Evolutionary conservation across 2,329 filamentous ascomycete species (phyloP).

Genomic region (Colletotrichum tamarilloi): DNA sequence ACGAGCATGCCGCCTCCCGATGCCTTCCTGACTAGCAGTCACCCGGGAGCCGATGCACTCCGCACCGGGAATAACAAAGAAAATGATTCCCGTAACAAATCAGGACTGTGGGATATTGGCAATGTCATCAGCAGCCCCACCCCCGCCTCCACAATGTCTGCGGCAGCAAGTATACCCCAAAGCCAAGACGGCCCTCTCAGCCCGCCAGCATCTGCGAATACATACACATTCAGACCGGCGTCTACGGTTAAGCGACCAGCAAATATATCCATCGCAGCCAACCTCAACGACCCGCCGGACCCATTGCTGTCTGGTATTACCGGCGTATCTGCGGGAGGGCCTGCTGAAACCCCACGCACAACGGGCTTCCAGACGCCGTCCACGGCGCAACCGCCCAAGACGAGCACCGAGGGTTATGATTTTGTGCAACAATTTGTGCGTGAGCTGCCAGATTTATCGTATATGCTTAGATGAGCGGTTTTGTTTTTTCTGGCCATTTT

Average conservation of each 20-base stretch:
- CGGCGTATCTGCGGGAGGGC: slow-evolving; percentile 11
- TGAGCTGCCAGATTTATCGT: slow-evolving; percentile 56
- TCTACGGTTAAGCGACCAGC: slow-evolving; percentile 21
- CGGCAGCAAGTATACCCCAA: slow-evolving; percentile 8
- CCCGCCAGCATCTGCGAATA: neutral
- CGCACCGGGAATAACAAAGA: slow-evolving; percentile 19
- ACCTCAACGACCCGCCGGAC: slow-evolving; percentile 7
- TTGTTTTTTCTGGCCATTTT: neutral
- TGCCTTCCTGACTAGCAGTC: neutral
- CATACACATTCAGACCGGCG: slow-evolving; percentile 17
- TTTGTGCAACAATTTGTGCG: slow-evolving; percentile 48
- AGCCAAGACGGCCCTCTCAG: slow-evolving; percentile 10
- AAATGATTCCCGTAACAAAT: slow-evolving; percentile 21
- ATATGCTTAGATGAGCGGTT: slow-evolving; percentile 53
- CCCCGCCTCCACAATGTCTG: slow-evolving; percentile 25
- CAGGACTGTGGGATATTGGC: slow-evolving; percentile 23
- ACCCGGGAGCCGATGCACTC: slow-evolving; percentile 11
- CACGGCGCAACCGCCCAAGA: slow-evolving; percentile 3
- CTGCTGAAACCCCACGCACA: slow-evolving; percentile 13
- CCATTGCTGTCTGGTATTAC: slow-evolving; percentile 14
- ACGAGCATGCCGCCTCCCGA: neutral
- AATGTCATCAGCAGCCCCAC: slow-evolving; percentile 24
- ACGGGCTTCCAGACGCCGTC: slow-evolving; percentile 7
- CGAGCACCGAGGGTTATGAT: slow-evolving; percentile 43
- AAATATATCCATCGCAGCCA: slow-evolving; percentile 16